These are phyloP conservation scores for Agrocybe pediades DNA, from an alignment of 768 basidiomycete genomes.

Conservation along the genomic window DNA sequence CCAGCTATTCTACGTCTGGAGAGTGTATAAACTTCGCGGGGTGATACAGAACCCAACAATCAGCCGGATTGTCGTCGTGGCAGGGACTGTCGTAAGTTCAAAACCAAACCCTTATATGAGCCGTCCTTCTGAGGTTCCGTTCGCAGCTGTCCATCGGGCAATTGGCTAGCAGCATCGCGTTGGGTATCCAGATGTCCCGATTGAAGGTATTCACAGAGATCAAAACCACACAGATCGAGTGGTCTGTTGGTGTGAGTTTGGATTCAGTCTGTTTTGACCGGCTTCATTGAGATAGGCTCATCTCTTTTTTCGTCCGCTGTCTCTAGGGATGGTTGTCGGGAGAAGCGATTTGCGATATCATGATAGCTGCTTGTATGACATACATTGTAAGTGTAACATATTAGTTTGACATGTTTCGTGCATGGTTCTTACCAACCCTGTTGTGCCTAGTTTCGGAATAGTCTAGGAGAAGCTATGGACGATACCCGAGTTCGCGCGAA, in stretches of 20 bases:
- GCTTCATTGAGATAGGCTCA: too few relatives aligned
- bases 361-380: constrained; percentile 2
- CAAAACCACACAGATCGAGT: background rate
- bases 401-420: background rate
- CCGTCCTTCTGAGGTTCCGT: background rate
- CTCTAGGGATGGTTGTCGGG: background rate
- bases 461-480: too few relatives aligned
- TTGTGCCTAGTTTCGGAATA: background rate
- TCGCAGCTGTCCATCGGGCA: background rate
- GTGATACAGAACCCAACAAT: background rate
- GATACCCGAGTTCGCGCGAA: background rate
- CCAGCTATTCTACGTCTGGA: background rate
- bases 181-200: background rate
- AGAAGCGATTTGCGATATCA: background rate
- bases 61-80: background rate
- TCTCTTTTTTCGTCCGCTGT: background rate
- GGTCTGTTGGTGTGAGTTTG: background rate
- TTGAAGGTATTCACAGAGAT: background rate
- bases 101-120: background rate
- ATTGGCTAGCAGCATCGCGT: background rate
- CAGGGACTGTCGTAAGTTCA: background rate
- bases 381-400: background rate
- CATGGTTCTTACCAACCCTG: background rate
- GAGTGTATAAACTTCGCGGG: background rate
- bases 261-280: too few relatives aligned